Percentiles rank a stretch among this genome's conserved stretches.
Conservation (phyloP, 108 stramenopile genomes). For the Chaetoceros tenuissimus region DNA sequence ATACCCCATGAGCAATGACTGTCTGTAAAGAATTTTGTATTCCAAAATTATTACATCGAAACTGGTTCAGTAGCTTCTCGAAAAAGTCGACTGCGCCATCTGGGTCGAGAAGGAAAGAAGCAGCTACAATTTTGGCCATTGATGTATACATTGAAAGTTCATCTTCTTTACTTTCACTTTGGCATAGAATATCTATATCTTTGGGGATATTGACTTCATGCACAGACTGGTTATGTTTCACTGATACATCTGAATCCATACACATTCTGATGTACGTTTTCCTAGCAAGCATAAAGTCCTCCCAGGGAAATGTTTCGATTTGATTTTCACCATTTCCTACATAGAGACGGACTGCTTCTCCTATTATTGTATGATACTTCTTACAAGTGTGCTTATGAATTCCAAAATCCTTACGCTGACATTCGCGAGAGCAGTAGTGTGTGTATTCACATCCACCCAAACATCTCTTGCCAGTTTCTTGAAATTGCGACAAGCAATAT, state of each 20-base stretch:
- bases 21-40: constrained; percentile 35
- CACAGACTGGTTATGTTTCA: background rate
- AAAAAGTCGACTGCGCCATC: constrained; percentile 7
- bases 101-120: background rate
- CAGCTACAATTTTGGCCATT: background rate
- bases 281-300: background rate
- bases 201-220: background rate
- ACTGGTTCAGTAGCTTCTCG: constrained; percentile 3
- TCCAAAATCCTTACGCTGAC: constrained; percentile 21
- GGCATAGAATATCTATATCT: background rate
- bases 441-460: constrained; percentile 13
- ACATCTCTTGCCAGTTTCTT: background rate
- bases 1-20: constrained; percentile 43
- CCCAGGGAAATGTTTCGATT: background rate
- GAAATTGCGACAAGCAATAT: background rate
- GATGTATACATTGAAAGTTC: background rate
- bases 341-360: constrained; percentile 5
- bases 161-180: background rate
- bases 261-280: background rate
- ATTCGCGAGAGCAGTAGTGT: constrained; percentile 23
- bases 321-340: constrained; percentile 8
- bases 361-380: background rate
- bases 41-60: constrained; percentile 62
- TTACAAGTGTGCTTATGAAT: constrained; percentile 19
- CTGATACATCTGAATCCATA: background rate